Base-by-base conservation (phyloP, 192 early-diverging fungal genomes). In the Coemansia sp. region DNA sequence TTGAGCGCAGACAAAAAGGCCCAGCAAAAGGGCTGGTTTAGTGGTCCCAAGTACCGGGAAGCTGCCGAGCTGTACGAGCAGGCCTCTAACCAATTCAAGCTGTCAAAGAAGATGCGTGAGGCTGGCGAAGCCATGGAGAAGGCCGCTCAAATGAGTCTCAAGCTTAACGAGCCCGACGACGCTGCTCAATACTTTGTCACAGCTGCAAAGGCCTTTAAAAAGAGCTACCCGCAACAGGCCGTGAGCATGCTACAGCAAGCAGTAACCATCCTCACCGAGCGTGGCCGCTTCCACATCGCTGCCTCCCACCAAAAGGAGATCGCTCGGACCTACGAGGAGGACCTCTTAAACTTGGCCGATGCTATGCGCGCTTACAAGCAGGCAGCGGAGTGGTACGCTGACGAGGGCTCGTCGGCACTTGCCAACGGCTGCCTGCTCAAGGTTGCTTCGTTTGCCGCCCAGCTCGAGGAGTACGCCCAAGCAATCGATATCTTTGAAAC, bases 271-370 rank as follows among this genome's bases (percentile, higher is more conserved):
- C 84, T 95, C 60, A 93, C 87, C 9, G 92, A 93, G 70, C 78
- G 86, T 37, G 96, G 96, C 43, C 83, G 90, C 14, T 97, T 99
- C 82, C 86, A 88, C 50, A 83, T 86, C 3, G 97, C 97, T 21
- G 97, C 97, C n/a, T 85, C 85, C 51, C 94, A 98, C 71, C 89
- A 95, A 74, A 94, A 97, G 73, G 92, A 94, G 48, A 89, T 98
- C 82, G 97, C 94, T 20, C 86, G 89, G 71, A 92, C 96, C 38
- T 95, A 94, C 74, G 94, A 96, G 67, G 85, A 83, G 24, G 93
- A 96, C 53, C 71, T 96, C 16, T 85, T 85, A 23, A 91, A 95
- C 82, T 60, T 88, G 26, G 86, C 89, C 39, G 86, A 86, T 18
- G 91, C 96, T 20, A 89, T 93, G 85, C 74, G 89, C 24, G 91